Evolutionary conservation across 2,329 filamentous ascomycete species (phyloP), one percentile per base, ranked within the genome.

Genomic region (Calycina herbarum): DNA sequence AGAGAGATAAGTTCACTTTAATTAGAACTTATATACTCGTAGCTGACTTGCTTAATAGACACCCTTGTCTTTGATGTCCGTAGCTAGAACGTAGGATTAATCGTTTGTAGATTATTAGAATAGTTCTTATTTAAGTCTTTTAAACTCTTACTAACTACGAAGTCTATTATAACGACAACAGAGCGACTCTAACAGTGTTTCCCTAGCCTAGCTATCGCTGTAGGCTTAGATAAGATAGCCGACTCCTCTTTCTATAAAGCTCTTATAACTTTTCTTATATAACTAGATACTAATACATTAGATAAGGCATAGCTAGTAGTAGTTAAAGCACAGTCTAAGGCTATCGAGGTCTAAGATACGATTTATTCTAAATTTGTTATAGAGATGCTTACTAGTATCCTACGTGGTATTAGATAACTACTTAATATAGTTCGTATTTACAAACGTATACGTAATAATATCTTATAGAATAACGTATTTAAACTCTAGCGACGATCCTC

Each of bases 371-470:
- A 73, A 1, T 75, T 86, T 15, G 78, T 88, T 2, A 84, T 81
- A 0, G 80, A 86, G 7, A 79, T 89, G 66, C 78, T 91, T 10
- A 84, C 89, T 76, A 81, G 85, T 0, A 73, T 91, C 0, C 75
- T 92, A 0, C 82, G 86, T 70, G 82, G 80, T 0, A 78, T 83
- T 6, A 88, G 88, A 0, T 67, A 72, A 0, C 66, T 76, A 0
- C 66, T 78, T 0, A 57, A 75, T 0, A 75, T 81, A 0, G 70
- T 76, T 0, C 38, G 77, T 0, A 71, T 89, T 1, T 77, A 78
- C 0, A 92, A 92, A 72, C 79, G 83, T 1, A 81, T 90, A 0
- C 80, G 85, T 0, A 89, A 91, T 60, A 87, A 89, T n/a, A 82
- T 89, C 0, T 80, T 79, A 13, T 82, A 85, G 73, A 72, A 76